Conservation (phyloP, 106 monocot genomes). For the Platanthera guangdongensis region DNA sequence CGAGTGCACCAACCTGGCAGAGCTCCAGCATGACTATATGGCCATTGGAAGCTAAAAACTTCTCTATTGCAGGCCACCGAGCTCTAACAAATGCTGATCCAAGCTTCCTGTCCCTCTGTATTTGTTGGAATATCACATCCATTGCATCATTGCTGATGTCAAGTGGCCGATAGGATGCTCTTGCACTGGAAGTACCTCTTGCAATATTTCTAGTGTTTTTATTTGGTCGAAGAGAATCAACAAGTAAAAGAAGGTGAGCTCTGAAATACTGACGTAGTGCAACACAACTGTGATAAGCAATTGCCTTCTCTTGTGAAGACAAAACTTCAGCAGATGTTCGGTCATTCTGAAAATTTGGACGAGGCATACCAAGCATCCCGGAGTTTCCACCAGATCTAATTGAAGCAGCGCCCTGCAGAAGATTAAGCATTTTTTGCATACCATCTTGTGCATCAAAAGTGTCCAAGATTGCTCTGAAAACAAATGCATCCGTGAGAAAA, state of each 20-base stretch:
- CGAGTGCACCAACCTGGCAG: constrained; percentile 51
- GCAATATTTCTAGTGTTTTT: constrained; percentile 58
- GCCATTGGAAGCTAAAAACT: constrained; percentile 77
- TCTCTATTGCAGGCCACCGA: constrained; percentile 80
- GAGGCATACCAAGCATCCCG: constrained; percentile 34
- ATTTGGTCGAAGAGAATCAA: constrained; percentile 89
- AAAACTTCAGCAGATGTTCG: constrained; percentile 71
- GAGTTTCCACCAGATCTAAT: constrained; percentile 78
- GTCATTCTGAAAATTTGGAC: constrained; percentile 49
- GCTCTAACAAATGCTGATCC: constrained; percentile 81
- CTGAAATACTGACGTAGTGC: constrained; percentile 87
- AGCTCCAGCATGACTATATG: constrained; percentile 82
- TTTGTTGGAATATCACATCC: constrained; percentile 77
- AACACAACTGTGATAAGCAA: constrained; percentile 88
- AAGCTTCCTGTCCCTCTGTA: constrained; percentile 93
- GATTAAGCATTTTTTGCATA: constrained; percentile 66
- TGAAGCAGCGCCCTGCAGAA: constrained; percentile 66
- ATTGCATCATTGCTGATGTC: constrained; percentile 96
- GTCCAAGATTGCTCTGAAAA: constrained; percentile 84
- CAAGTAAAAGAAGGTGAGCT: constrained; percentile 79
- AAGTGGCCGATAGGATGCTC: constrained; percentile 79
- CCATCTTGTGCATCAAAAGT: constrained; percentile 87
- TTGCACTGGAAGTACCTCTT: constrained; percentile 53
- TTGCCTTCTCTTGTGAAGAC: constrained; percentile 83
- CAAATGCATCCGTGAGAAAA: constrained; percentile 79